Percentiles rank a stretch among this genome's conserved stretches.
These are phyloP conservation scores for Mycosarcoma maydis DNA, from an alignment of 1,284 basidiomycete genomes.

Conservation along the genomic window DNA sequence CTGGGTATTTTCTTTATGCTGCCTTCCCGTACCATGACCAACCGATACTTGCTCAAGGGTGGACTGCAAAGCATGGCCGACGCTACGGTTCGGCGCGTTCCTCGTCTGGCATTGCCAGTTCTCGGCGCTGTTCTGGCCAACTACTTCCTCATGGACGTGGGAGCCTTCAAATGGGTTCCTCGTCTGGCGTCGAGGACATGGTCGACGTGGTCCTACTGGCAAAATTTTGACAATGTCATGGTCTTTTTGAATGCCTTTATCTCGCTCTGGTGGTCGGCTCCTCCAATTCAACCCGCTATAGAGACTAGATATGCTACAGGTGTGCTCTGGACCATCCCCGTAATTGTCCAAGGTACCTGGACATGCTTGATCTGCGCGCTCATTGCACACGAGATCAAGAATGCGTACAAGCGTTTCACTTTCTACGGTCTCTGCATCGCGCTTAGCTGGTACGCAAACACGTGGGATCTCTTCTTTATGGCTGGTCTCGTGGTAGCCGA, in stretches of 20 bases:
- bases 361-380: conserved; percentile 54
- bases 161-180: conserved; percentile 58
- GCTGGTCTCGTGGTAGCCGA: conserved; percentile 58
- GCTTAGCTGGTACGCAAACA: conserved; percentile 59
- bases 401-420: conserved; percentile 53
- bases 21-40: conserved; percentile 57
- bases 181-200: conserved; percentile 56
- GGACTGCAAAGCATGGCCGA: conserved; percentile 54
- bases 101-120: conserved; percentile 56
- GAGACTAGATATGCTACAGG: conserved; percentile 59
- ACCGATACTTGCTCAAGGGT: conserved; percentile 57
- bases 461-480: conserved; percentile 62
- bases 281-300: conserved; percentile 48
- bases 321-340: conserved; percentile 62
- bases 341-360: conserved; percentile 60
- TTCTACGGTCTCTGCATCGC: conserved; percentile 55
- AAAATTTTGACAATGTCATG: conserved; percentile 57
- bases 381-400: conserved; percentile 58
- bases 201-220: conserved; percentile 62
- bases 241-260: conserved; percentile 55
- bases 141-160: conserved; percentile 60
- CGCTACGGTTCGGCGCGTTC: conserved; percentile 52
- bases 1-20: conserved; percentile 61
- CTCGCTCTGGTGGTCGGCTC: conserved; percentile 57
- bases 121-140: conserved; percentile 54